Evolutionary conservation across 768 basidiomycete species (phyloP).

Genomic region (Myochromella boudieri): DNA sequence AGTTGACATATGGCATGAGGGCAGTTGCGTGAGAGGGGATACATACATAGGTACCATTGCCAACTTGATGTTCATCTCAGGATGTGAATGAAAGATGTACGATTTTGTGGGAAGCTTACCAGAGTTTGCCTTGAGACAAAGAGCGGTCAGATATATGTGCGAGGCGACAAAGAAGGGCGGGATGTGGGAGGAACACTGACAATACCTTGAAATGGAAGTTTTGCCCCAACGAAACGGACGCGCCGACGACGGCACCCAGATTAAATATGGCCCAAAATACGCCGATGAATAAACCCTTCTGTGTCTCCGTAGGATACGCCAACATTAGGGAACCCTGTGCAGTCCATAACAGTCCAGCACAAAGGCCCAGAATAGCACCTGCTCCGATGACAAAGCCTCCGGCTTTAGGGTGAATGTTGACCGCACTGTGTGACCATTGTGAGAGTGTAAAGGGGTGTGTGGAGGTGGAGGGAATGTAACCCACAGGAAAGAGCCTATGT

Average conservation of each 20-base stretch:
- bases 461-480: slow-evolving; percentile 20
- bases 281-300: slow-evolving; percentile 77
- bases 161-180: background rate
- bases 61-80: slow-evolving; percentile 38
- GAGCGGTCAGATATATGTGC: slow-evolving; percentile 4
- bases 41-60: slow-evolving; percentile 75
- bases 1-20: background rate
- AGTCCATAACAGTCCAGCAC: slow-evolving; percentile 74
- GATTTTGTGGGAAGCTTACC: slow-evolving; percentile 27
- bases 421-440: slow-evolving; percentile 37
- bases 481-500: slow-evolving; percentile 72
- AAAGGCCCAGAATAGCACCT: slow-evolving; percentile 73
- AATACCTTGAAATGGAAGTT: slow-evolving; percentile 65
- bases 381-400: slow-evolving; percentile 67
- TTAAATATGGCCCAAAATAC: slow-evolving; percentile 89
- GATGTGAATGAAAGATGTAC: background rate
- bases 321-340: slow-evolving; percentile 86
- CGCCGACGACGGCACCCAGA: slow-evolving; percentile 76
- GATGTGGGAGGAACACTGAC: slow-evolving; percentile 20
- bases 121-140: slow-evolving; percentile 32
- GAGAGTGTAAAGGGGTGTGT: background rate
- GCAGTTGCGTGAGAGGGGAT: background rate
- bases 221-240: slow-evolving; percentile 69
- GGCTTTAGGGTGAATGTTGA: slow-evolving; percentile 67
- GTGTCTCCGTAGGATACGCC: slow-evolving; percentile 75